These are phyloP conservation scores for Metschnikowia lunata DNA, from an alignment of 805 yeast species.

Conservation along the genomic window DNA sequence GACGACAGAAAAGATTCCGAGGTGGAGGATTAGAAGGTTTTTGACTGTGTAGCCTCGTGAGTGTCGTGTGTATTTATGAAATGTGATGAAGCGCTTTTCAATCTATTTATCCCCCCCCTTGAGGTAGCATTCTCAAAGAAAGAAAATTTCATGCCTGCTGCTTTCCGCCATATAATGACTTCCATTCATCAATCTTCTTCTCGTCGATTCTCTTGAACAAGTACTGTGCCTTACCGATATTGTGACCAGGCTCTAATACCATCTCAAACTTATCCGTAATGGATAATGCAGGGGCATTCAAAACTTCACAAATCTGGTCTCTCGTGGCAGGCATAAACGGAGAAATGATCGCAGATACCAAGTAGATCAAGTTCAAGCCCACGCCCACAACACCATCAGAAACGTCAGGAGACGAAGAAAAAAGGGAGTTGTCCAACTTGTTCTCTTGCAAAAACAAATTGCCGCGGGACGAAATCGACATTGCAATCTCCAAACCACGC, in stretches of 20 bases:
- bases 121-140: background rate
- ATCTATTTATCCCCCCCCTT: too few relatives aligned
- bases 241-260: conserved; percentile 73
- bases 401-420: conserved; percentile 67
- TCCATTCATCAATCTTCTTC: conserved; percentile 82
- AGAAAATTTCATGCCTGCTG: conserved; percentile 28
- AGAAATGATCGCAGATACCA: conserved; percentile 73
- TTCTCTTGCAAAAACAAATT: conserved; percentile 94
- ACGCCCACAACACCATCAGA: conserved; percentile 91
- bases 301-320: conserved; percentile 63
- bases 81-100: too few relatives aligned
- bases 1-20: too few relatives aligned
- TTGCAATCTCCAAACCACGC: conserved; percentile 86
- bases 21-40: too few relatives aligned
- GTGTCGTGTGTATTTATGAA: too few relatives aligned
- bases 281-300: conserved; percentile 74
- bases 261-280: conserved; percentile 75
- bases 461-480: conserved; percentile 89
- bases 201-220: conserved; percentile 91
- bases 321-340: conserved; percentile 92
- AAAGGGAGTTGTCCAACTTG: conserved; percentile 85
- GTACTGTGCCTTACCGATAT: conserved; percentile 86
- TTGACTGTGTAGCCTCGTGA: too few relatives aligned
- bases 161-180: conserved; percentile 79
- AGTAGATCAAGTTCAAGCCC: conserved; percentile 82